Conservation (phyloP, 2,329 filamentous ascomycete species). For the Chaetomium strumarium region DNA sequence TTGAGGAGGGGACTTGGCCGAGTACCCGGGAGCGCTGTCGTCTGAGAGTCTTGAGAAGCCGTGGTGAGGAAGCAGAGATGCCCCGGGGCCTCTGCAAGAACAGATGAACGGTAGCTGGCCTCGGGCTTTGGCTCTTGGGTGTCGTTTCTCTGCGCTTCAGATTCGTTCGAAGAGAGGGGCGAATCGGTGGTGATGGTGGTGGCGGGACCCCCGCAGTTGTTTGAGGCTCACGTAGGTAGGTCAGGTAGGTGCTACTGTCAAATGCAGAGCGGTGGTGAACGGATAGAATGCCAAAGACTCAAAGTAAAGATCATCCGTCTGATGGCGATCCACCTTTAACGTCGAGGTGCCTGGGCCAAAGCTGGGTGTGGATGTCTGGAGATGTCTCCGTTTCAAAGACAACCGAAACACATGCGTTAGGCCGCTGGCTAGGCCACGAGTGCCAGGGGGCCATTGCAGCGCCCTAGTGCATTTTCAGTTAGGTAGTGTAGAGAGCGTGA, state of each 20-base stretch:
- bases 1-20: conserved; percentile 25
- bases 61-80: conserved; percentile 24
- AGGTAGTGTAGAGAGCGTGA: no score
- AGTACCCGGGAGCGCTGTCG: conserved; percentile 25
- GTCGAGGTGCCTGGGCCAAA: neutral
- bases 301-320: neutral
- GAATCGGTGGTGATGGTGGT: no score
- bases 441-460: neutral
- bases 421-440: neutral
- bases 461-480: neutral
- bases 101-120: neutral
- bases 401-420: conserved; percentile 15
- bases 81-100: conserved; percentile 20
- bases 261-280: no score
- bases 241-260: no score
- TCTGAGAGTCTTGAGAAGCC: conserved; percentile 24
- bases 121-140: neutral
- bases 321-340: neutral
- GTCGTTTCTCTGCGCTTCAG: no score
- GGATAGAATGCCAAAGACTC: no score
- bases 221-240: no score
- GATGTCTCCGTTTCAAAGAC: conserved; percentile 3
- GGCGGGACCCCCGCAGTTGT: no score
- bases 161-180: neutral
- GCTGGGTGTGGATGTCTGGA: neutral